Evolutionary conservation across 129 eudicot genomes (phyloP).

Genomic region (Tagetes patula): DNA sequence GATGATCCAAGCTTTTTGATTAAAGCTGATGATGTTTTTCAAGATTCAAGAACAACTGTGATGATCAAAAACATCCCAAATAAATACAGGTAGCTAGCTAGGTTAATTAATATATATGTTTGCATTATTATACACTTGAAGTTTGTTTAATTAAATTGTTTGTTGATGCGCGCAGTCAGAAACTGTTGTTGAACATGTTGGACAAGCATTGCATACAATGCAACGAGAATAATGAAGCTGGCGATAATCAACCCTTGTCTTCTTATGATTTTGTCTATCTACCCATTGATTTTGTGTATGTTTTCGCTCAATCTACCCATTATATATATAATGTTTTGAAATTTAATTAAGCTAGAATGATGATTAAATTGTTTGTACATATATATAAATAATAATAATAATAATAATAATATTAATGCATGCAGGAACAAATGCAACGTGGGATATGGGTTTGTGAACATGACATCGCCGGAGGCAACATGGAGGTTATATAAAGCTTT

Average conservation of each 20-base stretch:
- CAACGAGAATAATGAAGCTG: conserved; percentile 64
- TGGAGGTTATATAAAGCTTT: conserved; percentile 78
- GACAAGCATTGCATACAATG: conserved; percentile 95
- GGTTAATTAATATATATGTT: too few species aligned
- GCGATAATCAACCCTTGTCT: conserved; percentile 60
- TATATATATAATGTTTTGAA: background rate
- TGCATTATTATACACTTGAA: background rate
- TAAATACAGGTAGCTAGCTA: conserved; percentile 68
- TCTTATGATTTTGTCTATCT: conserved; percentile 89
- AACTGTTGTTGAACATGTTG: conserved; percentile 87
- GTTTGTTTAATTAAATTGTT: background rate
- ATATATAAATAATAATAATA: too few species aligned
- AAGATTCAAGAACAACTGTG: conserved; percentile 81
- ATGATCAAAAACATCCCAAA: conserved; percentile 97
- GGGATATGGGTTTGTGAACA: conserved; percentile 96
- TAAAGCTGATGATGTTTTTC: conserved; percentile 54
- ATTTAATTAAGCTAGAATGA: background rate
- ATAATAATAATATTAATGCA: background rate
- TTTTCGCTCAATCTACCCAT: background rate
- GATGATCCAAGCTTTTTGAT: conserved; percentile 61
- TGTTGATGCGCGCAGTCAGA: conserved; percentile 48
- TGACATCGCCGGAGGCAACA: conserved; percentile 85
- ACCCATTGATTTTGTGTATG: conserved; percentile 89
- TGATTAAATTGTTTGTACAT: too few species aligned
- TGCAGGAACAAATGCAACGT: conserved; percentile 92